Evolutionary conservation across 805 yeast genomes (phyloP), one percentile per base, ranked within the genome.

Genomic region (Ogataea naganishii): DNA sequence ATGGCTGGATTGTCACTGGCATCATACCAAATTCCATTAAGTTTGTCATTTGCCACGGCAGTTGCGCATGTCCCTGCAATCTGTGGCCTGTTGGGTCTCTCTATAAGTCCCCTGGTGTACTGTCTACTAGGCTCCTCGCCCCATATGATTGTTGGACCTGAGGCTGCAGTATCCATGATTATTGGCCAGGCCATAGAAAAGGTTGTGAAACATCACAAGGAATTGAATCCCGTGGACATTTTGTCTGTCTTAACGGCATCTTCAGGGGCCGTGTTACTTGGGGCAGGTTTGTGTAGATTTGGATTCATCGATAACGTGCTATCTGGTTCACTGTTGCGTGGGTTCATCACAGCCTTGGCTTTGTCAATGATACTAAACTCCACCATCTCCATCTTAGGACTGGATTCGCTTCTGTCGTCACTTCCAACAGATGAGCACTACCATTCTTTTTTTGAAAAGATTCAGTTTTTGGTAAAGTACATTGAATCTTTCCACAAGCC

Each of bases 61-160:
- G 62, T 86, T 26, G 94, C 95, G 2, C 84, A 78, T 43, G 78
- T 84, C 9, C 89, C 92, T 8, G 83, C 95, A 0, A 53, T 80
- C 3, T 73, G 80, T 39, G 96, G 96, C 0, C 60, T 88, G 7
- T 70, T 77, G 39, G 83, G 86, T 0, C 64, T 85, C 27, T 76
- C 83, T 1, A 62, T 81, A 3, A 84, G 92, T 0, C 94, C 95
- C 0, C 56, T 80, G n/a, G 57, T 82, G 6, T 86, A 86, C 49
- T 66, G 84, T 6, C 36, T 85, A 3, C 63, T 85, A 35, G 96
- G 96, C 0, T 72, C 92, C 0, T 94, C 85, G 1, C 95, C 95
- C 0, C 79, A 78, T 35, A 73, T 86, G 80, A 75, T 85, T 23
- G 94, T 86, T 13, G 95, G 95, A 0, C 95, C 96, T 1, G 94